These are phyloP conservation scores for Tolypocladium ophioglossoides DNA, from an alignment of 2,329 filamentous ascomycete species.

Conservation along the genomic window DNA sequence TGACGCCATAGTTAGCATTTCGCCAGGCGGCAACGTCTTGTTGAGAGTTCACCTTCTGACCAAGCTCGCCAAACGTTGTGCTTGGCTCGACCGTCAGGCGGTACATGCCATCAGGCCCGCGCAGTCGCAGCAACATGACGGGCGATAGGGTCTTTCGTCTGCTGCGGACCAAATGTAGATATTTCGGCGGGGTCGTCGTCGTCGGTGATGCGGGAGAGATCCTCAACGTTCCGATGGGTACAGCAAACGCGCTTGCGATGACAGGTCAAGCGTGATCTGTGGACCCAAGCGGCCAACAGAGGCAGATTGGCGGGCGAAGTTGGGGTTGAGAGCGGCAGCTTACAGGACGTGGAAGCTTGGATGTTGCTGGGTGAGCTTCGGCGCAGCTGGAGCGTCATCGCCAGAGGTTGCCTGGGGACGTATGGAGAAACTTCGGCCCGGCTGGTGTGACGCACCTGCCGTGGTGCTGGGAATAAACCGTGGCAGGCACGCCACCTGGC, in stretches of 20 bases:
- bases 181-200: not conserved
- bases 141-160: conserved; percentile 3
- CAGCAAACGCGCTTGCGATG: not conserved
- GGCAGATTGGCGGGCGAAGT: not conserved
- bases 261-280: not conserved
- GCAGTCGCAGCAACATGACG: conserved; percentile 73
- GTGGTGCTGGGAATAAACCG: not conserved
- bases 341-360: conserved; percentile 4
- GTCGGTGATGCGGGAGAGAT: not conserved
- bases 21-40: not conserved
- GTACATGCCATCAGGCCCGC: conserved; percentile 87
- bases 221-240: not conserved
- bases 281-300: not conserved
- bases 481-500: conserved; percentile 4
- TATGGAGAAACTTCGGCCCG: conserved; percentile 8
- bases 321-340: not conserved
- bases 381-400: conserved; percentile 7
- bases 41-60: conserved; percentile 31
- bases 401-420: not conserved
- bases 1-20: not conserved
- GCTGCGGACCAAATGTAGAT: not conserved
- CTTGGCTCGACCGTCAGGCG: conserved; percentile 67
- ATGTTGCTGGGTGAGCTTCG: too few relatives aligned
- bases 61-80: conserved; percentile 59
- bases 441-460: not conserved